Conservation (phyloP, 768 basidiomycete species). For the Auriscalpium microsporum region DNA sequence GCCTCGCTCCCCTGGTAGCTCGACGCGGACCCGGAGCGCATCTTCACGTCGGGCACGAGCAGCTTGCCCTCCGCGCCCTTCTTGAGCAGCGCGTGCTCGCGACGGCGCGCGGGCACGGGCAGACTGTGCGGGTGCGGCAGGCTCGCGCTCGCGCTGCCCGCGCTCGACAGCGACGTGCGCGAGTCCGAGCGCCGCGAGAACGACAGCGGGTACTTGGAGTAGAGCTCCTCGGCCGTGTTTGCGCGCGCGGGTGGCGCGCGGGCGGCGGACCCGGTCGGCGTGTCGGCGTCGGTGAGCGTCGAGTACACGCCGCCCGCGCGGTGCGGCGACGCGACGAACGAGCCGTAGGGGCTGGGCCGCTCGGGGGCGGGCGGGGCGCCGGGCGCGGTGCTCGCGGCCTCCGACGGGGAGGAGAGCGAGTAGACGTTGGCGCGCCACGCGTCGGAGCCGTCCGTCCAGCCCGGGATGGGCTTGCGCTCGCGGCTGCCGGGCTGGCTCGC, state of each 20-base stretch:
- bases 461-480: conserved; percentile 41
- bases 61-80: conserved; percentile 58
- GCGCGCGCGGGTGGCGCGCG: conserved; percentile 20
- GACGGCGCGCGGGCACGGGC: conserved; percentile 27
- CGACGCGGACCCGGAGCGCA: conserved; percentile 24
- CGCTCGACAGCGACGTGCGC: conserved; percentile 27
- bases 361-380: conserved; percentile 14
- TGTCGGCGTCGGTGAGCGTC: conserved; percentile 28
- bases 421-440: conserved; percentile 65
- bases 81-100: conserved; percentile 49
- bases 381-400: conserved; percentile 4
- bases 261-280: conserved; percentile 14
- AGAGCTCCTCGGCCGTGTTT: conserved; percentile 34
- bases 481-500: conserved; percentile 15
- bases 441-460: conserved; percentile 61
- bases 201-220: conserved; percentile 46
- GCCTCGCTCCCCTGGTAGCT: conserved; percentile 17
- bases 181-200: conserved; percentile 50
- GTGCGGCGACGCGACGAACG: conserved; percentile 45
- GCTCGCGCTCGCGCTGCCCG: conserved; percentile 7
- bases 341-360: conserved; percentile 31
- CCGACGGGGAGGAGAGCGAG: conserved; percentile 35
- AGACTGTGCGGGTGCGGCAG: conserved; percentile 26
- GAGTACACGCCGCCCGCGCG: conserved; percentile 40
- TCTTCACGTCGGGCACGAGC: conserved; percentile 41